phyloP scores from a whole-genome alignment of 2,329 filamentous ascomycete species.

The Thelonectria rubi region DNA sequence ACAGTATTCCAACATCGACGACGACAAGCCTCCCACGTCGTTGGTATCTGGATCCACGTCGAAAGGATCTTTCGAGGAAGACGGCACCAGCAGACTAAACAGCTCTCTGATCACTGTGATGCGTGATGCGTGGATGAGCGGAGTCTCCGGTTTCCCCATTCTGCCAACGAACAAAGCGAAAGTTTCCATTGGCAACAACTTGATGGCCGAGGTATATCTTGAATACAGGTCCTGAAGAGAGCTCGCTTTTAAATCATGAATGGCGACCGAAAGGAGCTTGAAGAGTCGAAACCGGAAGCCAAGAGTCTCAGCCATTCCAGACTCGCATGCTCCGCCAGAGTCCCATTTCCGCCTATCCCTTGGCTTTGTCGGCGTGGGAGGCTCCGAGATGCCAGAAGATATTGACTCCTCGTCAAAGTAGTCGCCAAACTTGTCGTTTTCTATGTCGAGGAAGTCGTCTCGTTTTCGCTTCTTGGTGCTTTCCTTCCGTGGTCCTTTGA shows the following conservation, averaged over 20 bases:
- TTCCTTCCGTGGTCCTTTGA: slow-evolving; percentile 50
- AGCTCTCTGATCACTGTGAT: slow-evolving; percentile 58
- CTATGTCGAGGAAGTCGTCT: slow-evolving; percentile 60
- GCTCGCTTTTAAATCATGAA: slow-evolving; percentile 55
- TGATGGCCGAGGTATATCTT: slow-evolving; percentile 64
- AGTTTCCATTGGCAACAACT: slow-evolving; percentile 64
- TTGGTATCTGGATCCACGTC: slow-evolving; percentile 50
- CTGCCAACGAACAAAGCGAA: slow-evolving; percentile 64
- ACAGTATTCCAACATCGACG: slow-evolving; percentile 61
- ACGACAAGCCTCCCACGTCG: slow-evolving; percentile 52
- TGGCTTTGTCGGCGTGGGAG: slow-evolving; percentile 54
- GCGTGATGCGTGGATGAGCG: slow-evolving; percentile 50
- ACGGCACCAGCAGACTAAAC: slow-evolving; percentile 55
- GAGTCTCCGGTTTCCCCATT: slow-evolving; percentile 48
- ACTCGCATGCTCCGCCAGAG: slow-evolving; percentile 35
- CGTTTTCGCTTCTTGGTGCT: slow-evolving; percentile 62
- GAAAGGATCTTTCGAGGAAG: slow-evolving; percentile 52
- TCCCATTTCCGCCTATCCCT: slow-evolving; percentile 37
- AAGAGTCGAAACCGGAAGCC: slow-evolving; percentile 70
- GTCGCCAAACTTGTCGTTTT: slow-evolving; percentile 68
- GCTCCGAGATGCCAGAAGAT: slow-evolving; percentile 57
- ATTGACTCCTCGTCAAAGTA: slow-evolving; percentile 67
- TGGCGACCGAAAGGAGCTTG: slow-evolving; percentile 60
- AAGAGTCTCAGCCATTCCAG: slow-evolving; percentile 62
- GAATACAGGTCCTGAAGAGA: slow-evolving; percentile 66